A percentile compares a stretch with the other conserved stretches of the same genome.
Evolutionary conservation across 2,329 filamentous ascomycete species (phyloP).

Genomic region (Diplodia sapinea): DNA sequence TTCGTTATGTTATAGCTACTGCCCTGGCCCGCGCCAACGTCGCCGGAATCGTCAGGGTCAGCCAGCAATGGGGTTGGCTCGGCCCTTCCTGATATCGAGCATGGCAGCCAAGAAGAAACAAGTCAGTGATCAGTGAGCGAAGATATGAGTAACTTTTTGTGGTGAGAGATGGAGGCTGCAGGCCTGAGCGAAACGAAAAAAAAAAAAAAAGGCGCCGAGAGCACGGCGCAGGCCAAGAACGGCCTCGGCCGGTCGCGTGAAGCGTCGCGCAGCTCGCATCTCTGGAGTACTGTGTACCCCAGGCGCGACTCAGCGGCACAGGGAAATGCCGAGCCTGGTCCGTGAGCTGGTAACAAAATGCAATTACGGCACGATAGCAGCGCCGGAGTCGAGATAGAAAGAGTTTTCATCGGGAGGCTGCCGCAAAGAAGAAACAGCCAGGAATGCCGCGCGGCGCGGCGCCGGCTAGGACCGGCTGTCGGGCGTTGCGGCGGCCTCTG

Average conservation of each 20-base stretch:
- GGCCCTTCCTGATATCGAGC: neutral
- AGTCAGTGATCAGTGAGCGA: neutral
- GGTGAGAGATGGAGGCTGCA: neutral
- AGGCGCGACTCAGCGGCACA: conserved; percentile 14
- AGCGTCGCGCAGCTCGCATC: conserved; percentile 3
- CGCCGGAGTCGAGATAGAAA: neutral
- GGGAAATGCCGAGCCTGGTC: conserved; percentile 7
- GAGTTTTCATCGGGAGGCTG: neutral
- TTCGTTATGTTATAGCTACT: conserved; percentile 29
- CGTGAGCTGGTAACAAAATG: neutral
- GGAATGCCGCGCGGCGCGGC: conserved; percentile 13
- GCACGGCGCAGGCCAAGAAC: neutral
- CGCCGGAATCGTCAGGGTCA: neutral
- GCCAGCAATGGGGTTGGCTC: neutral
- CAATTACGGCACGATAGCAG: conserved; percentile 10
- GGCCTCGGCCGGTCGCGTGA: neutral
- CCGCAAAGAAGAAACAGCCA: neutral
- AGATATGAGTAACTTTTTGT: neutral
- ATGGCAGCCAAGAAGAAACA: neutral
- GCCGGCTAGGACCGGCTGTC: conserved; percentile 14
- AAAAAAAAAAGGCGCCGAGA: conserved; percentile 6
- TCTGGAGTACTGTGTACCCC: conserved; percentile 14
- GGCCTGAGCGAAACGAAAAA: neutral
- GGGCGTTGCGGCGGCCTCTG: neutral
- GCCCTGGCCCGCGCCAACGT: conserved; percentile 11